These are phyloP conservation scores for Citrullus mucosospermus DNA, from an alignment of 306 rosid species.

Conservation along the genomic window DNA sequence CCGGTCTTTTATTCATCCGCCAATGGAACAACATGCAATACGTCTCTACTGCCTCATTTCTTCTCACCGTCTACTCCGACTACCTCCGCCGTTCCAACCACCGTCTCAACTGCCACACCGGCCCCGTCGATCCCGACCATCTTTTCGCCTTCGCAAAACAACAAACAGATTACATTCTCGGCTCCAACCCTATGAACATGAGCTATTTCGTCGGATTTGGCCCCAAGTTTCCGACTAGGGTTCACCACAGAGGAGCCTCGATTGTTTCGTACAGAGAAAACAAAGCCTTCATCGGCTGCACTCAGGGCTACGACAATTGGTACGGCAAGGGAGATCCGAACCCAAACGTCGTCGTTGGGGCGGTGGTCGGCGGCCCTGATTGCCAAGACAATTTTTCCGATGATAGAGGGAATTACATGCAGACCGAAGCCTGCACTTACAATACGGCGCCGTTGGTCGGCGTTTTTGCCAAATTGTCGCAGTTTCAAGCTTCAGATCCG, in stretches of 20 bases:
- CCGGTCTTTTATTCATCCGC: constrained; percentile 56
- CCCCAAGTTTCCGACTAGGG: constrained; percentile 48
- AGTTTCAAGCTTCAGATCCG: constrained; percentile 24
- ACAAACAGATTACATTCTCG: constrained; percentile 75
- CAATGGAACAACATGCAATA: constrained; percentile 99
- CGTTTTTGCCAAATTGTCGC: constrained; percentile 62
- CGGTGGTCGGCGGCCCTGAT: constrained; percentile 96
- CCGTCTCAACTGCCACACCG: constrained; percentile 43
- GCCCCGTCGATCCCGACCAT: constrained; percentile 24
- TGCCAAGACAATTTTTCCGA: constrained; percentile 55
- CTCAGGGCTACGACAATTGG: constrained; percentile 95
- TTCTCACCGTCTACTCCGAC: constrained; percentile 64
- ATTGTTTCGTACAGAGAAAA: constrained; percentile 60
- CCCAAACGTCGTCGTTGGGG: constrained; percentile 76
- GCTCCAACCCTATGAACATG: constrained; percentile 74
- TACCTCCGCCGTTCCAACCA: constrained; percentile 38
- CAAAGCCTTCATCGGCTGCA: constrained; percentile 90
- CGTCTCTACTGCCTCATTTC: constrained; percentile 75
- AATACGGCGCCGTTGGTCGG: constrained; percentile 87
- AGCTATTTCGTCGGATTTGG: constrained; percentile 90
- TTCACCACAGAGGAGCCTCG: constrained; percentile 93
- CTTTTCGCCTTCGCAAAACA: constrained; percentile 48
- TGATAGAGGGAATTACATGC: constrained; percentile 65
- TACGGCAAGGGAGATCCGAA: constrained; percentile 37
- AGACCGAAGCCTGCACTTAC: constrained; percentile 95